Evolutionary conservation across 495 filamentous ascomycete genomes (phyloP), one percentile per base, ranked within the genome.

Genomic region (Tuber microsphaerosporum): DNA sequence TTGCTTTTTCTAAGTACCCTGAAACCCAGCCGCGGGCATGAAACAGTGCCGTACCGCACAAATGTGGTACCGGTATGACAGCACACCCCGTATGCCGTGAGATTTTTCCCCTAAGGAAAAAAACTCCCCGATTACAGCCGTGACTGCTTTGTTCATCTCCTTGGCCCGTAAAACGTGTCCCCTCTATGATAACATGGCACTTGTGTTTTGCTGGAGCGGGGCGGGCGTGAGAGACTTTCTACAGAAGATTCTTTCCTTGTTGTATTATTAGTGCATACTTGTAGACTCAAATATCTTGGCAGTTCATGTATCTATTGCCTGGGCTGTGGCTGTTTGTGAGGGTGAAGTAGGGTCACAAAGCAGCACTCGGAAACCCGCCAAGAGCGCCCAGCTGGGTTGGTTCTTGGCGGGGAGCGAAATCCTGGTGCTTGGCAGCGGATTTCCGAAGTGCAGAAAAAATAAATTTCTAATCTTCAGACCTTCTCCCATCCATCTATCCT

Each of bases 401-500:
- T 65, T 65, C 26, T 65, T 34, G 51, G 51, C 26, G n/a, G n/a
- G 51, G 2, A 0, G 31, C 31, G 0, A 31, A 16, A 16, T 19
- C 2, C 22, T 71, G 61, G 74, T 17, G 68, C 71, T 78, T 75
- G 70, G 77, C 76, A 12, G 70, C 72, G 77, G 72, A 76, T 76
- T 78, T 69, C 76, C 70, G 76, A 39, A 39, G n/a, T n/a, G n/a
- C n/a, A n/a, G n/a, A n/a, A n/a, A n/a, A n/a, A 39, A 4, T 39
- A 39, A 39, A 39, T 39, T 39, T 39, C 39, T 41, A 6, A 41
- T 41, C 39, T 2, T 41, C 39, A 41, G 39, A 5, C 3, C 39
- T 6, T 41, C 5, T 41, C 26, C 44, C 34, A 51, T 68, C 61
- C 31, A 26, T 39, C 14, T 61, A 75, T 20, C 51, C 31, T 31